A percentile compares a stretch with the other conserved stretches of the same genome.
Evolutionary conservation across 257 asterid species (phyloP).

Genomic region (Capsicum chinense): DNA sequence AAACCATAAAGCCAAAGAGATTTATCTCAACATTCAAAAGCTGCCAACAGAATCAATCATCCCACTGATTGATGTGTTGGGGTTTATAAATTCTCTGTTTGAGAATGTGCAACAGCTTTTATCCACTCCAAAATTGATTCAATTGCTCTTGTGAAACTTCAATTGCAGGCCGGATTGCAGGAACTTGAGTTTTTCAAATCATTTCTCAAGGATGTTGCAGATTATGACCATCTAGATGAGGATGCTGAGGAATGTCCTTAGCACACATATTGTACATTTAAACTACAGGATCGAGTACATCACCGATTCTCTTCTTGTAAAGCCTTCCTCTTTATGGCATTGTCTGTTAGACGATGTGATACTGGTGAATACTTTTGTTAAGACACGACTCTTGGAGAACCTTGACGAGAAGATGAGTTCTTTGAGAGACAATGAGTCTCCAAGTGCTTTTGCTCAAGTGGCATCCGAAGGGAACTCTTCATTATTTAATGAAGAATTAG

Average conservation of each 20-base stretch:
- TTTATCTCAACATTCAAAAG: not conserved
- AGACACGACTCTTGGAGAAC: not conserved
- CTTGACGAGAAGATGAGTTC: not conserved
- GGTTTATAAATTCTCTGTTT: slow-evolving; percentile 5
- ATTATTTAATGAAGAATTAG: not conserved
- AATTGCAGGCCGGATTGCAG: not conserved
- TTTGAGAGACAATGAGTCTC: not conserved
- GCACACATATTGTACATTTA: not conserved
- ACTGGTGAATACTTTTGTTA: not conserved
- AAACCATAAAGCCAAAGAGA: not conserved
- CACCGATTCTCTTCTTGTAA: not conserved
- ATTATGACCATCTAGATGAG: no score
- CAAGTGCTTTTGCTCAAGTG: not conserved
- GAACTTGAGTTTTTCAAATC: no score
- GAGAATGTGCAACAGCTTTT: not conserved
- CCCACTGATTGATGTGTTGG: slow-evolving; percentile 27
- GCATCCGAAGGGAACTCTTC: not conserved
- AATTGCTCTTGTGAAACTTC: not conserved
- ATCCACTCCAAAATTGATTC: not conserved
- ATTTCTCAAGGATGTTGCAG: no score
- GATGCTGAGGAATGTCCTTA: not conserved
- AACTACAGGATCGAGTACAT: slow-evolving; percentile 23
- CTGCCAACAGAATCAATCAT: slow-evolving; percentile 19
- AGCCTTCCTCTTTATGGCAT: not conserved
- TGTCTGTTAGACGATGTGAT: not conserved